A percentile compares a stretch with the other conserved stretches of the same genome.
Evolutionary conservation across 164 flowering plant genomes (phyloP).

Genomic region (Tinospora cordifolia): DNA sequence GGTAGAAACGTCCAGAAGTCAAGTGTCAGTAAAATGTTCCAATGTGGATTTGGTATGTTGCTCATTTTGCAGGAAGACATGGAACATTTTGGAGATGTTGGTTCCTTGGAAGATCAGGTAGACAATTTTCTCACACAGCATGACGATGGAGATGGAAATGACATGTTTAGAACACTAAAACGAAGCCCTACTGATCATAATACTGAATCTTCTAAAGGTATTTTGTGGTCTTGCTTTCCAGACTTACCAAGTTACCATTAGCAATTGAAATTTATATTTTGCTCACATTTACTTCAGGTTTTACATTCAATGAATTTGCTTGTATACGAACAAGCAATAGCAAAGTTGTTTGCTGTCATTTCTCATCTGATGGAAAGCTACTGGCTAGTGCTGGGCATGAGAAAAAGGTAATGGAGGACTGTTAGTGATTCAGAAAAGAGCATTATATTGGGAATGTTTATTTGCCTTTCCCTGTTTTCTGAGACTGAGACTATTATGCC

Average conservation of each 20-base stretch:
- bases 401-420: constrained; percentile 50
- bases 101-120: constrained; percentile 75
- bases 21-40: too few relatives aligned
- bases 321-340: constrained; percentile 51
- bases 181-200: constrained; percentile 61
- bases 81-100: constrained; percentile 79
- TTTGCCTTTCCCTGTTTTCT: background rate
- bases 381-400: constrained; percentile 91
- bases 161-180: constrained; percentile 59
- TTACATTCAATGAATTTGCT: constrained; percentile 60
- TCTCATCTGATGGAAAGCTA: constrained; percentile 81
- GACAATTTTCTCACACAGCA: constrained; percentile 66
- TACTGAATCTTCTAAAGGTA: constrained; percentile 70
- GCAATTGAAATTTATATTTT: background rate
- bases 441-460: background rate
- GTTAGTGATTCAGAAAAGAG: background rate
- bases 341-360: constrained; percentile 84
- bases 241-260: background rate
- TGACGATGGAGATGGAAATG: constrained; percentile 83
- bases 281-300: constrained; percentile 38
- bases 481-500: background rate
- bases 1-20: too few relatives aligned
- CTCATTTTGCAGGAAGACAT: constrained; percentile 69
- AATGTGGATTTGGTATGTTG: too few relatives aligned
- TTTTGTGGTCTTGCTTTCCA: background rate